phyloP scores from a whole-genome alignment of 139 green algal species.

The Chlamydomonas applanata region DNA sequence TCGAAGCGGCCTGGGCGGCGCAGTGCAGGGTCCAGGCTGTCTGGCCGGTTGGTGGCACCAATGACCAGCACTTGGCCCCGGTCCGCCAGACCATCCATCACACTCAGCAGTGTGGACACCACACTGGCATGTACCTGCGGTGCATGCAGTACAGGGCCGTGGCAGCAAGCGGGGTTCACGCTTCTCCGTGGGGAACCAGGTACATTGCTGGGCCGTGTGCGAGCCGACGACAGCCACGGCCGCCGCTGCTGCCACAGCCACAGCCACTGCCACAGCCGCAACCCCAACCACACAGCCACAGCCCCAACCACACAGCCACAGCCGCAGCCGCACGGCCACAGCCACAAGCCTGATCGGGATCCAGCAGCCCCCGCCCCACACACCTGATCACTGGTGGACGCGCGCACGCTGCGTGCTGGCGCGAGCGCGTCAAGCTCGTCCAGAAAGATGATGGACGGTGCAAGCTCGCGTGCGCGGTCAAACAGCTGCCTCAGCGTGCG shows the following conservation, averaged over 20 bases:
- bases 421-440: slow-evolving; percentile 87
- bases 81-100: slow-evolving; percentile 83
- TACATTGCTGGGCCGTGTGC: too few species aligned
- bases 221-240: too few species aligned
- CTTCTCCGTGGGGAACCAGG: too few species aligned
- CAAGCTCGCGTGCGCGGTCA: slow-evolving; percentile 53
- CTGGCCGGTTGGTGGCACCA: slow-evolving; percentile 79
- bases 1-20: slow-evolving; percentile 76
- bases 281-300: too few species aligned
- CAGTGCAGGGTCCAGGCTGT: slow-evolving; percentile 71
- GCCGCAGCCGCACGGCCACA: neutral
- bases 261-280: too few species aligned
- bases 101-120: slow-evolving; percentile 84
- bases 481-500: slow-evolving; percentile 82
- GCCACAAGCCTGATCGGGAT: neutral
- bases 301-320: too few species aligned
- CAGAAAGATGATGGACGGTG: slow-evolving; percentile 87
- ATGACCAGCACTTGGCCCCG: slow-evolving; percentile 77
- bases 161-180: too few species aligned
- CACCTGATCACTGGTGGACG: slow-evolving; percentile 5
- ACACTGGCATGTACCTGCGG: slow-evolving; percentile 83
- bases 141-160: neutral
- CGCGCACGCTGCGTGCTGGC: slow-evolving; percentile 30
- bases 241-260: too few species aligned
- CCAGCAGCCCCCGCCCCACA: neutral